Evolutionary conservation across 2,329 filamentous ascomycete genomes (phyloP).

Genomic region (Paraphoma chrysanthemicola): DNA sequence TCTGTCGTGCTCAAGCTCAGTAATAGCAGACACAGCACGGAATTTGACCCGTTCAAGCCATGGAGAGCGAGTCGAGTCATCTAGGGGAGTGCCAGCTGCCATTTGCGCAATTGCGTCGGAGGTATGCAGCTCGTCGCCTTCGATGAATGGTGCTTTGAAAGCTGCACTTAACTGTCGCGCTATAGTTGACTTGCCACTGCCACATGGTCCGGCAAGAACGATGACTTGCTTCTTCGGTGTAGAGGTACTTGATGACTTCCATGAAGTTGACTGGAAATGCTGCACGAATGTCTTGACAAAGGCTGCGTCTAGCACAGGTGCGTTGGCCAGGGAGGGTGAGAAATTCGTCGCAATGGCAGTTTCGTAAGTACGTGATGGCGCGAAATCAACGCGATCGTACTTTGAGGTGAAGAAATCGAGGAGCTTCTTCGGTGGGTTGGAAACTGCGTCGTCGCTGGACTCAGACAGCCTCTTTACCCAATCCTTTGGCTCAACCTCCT

Average conservation of each 20-base stretch:
- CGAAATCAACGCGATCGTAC: slow-evolving; percentile 50
- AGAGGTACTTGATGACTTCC: neutral
- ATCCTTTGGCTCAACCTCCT: slow-evolving; percentile 30
- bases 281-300: slow-evolving; percentile 28
- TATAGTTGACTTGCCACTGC: slow-evolving; percentile 52
- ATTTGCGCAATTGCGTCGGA: slow-evolving; percentile 43
- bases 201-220: slow-evolving; percentile 51
- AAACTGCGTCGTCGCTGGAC: slow-evolving; percentile 56
- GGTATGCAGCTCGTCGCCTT: slow-evolving; percentile 51
- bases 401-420: slow-evolving; percentile 62
- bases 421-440: slow-evolving; percentile 62
- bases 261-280: slow-evolving; percentile 28
- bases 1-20: slow-evolving; percentile 11
- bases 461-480: slow-evolving; percentile 45
- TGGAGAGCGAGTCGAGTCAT: slow-evolving; percentile 38
- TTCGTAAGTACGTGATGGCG: slow-evolving; percentile 20
- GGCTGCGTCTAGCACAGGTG: slow-evolving; percentile 15
- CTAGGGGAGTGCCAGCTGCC: slow-evolving; percentile 36
- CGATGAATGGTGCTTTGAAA: slow-evolving; percentile 47
- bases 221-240: slow-evolving; percentile 32
- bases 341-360: slow-evolving; percentile 18
- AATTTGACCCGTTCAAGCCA: slow-evolving; percentile 31
- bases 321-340: slow-evolving; percentile 22
- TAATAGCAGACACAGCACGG: slow-evolving; percentile 18
- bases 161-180: slow-evolving; percentile 37